Percentiles rank a stretch among this genome's conserved stretches.
Conservation (phyloP, 108 stramenopile species). For the Bacterosira constricta region DNA sequence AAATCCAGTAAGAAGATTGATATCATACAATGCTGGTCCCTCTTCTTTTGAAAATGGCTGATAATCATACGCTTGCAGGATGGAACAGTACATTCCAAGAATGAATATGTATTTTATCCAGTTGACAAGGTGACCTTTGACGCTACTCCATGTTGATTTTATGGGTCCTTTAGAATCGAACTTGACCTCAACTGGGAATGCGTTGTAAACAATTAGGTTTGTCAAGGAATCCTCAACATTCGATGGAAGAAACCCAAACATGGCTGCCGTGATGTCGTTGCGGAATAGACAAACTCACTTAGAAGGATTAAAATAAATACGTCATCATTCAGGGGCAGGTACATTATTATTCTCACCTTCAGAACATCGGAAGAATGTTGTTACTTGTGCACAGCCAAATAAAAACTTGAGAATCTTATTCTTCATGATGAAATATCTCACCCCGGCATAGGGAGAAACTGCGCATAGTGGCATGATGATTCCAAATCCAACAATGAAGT, state of each 20-base stretch:
- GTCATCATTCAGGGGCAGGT: too few species aligned
- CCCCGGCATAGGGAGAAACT: constrained; percentile 14
- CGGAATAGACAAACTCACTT: too few species aligned
- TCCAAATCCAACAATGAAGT: constrained; percentile 26
- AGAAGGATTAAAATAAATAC: too few species aligned
- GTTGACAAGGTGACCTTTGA: constrained; percentile 1
- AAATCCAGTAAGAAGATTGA: constrained; percentile 11
- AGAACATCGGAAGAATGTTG: constrained; percentile 34
- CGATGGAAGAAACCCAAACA: constrained; percentile 41
- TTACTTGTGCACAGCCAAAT: constrained; percentile 17
- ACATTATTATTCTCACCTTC: constrained; percentile 30
- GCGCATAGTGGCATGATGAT: constrained; percentile 30
- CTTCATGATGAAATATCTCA: constrained; percentile 15
- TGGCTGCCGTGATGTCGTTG: constrained; percentile 14
- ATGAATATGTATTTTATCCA: constrained; percentile 8
- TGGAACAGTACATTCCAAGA: constrained; percentile 26
- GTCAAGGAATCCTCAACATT: constrained; percentile 26
- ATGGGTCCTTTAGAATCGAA: constrained; percentile 27
- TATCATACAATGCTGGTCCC: constrained; percentile 20
- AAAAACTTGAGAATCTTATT: constrained; percentile 38
- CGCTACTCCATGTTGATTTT: constrained; percentile 15
- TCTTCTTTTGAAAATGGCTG: constrained; percentile 20
- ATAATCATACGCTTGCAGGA: constrained; percentile 26
- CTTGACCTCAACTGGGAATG: constrained; percentile 32
- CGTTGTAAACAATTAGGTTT: constrained; percentile 31